These are phyloP conservation scores for Colletotrichum sp. DNA, from an alignment of 2,329 filamentous ascomycete species.

Conservation along the genomic window DNA sequence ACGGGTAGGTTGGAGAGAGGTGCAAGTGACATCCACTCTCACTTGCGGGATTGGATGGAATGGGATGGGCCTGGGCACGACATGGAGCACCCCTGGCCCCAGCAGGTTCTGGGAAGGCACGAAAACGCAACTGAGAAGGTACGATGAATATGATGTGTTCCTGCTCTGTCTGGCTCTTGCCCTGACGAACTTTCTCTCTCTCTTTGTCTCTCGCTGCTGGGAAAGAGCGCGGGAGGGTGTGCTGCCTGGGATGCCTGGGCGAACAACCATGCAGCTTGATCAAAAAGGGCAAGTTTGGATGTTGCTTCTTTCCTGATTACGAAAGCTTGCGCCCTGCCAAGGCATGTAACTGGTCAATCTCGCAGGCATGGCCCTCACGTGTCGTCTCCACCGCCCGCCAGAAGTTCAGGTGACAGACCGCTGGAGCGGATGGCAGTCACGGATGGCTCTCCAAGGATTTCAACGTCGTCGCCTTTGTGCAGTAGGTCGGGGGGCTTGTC, in stretches of 20 bases:
- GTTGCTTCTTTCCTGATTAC: slow-evolving; percentile 3
- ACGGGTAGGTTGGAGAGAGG: background rate
- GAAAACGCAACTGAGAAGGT: background rate
- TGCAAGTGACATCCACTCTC: background rate
- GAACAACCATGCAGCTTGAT: background rate
- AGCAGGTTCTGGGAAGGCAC: slow-evolving; percentile 5
- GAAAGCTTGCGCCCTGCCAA: slow-evolving; percentile 10
- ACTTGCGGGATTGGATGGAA: background rate
- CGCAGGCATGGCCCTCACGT: slow-evolving; percentile 8
- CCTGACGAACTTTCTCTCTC: background rate
- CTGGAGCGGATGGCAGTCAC: background rate
- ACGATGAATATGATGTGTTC: background rate
- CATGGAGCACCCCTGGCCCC: slow-evolving; percentile 3
- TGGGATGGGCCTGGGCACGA: background rate
- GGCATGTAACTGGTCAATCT: background rate
- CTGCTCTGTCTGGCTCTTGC: background rate
- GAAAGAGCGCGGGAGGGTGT: background rate
- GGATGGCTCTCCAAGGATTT: background rate
- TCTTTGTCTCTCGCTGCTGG: background rate
- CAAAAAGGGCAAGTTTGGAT: slow-evolving; percentile 12
- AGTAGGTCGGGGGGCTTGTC: background rate
- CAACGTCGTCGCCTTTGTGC: background rate
- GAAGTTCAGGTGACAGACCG: slow-evolving; percentile 3
- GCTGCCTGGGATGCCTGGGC: slow-evolving; percentile 12
- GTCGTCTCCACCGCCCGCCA: background rate